Evolutionary conservation across 805 yeast genomes (phyloP).

Genomic region (Pichia ethanolica): DNA sequence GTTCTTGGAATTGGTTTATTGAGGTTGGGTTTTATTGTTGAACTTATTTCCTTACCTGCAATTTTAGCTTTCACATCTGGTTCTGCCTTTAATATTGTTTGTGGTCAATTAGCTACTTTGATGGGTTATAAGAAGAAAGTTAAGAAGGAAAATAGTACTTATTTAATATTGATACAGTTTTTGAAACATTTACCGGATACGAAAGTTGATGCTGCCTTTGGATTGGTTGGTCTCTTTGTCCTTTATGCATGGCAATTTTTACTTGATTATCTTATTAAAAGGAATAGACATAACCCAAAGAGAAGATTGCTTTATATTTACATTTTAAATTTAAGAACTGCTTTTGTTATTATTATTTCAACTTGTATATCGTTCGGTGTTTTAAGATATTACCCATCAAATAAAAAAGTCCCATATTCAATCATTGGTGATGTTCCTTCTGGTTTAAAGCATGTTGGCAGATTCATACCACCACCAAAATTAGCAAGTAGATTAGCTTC

Average conservation of each 20-base stretch:
- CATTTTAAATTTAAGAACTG: constrained; percentile 69
- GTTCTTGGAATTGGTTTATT: constrained; percentile 76
- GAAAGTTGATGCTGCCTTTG: constrained; percentile 82
- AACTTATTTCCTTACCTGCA: constrained; percentile 84
- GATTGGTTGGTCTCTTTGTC: constrained; percentile 65
- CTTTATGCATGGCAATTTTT: constrained; percentile 64
- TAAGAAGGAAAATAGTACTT: constrained; percentile 47
- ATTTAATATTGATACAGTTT: constrained; percentile 59
- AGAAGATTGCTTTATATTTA: constrained; percentile 54
- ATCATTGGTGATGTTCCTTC: constrained; percentile 75
- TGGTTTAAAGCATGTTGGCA: constrained; percentile 73
- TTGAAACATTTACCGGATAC: constrained; percentile 65
- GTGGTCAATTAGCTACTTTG: constrained; percentile 81
- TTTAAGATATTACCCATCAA: constrained; percentile 36
- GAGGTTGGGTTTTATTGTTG: constrained; percentile 82
- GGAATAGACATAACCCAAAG: constrained; percentile 59
- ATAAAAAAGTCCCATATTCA: constrained; percentile 35
- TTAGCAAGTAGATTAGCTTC: constrained; percentile 54
- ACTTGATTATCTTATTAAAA: constrained; percentile 38
- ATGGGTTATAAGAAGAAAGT: constrained; percentile 61
- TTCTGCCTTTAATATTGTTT: constrained; percentile 74
- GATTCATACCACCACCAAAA: constrained; percentile 56
- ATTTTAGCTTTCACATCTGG: constrained; percentile 95
- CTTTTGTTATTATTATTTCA: constrained; percentile 71
- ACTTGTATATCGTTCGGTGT: constrained; percentile 79